Evolutionary conservation across 2,329 filamentous ascomycete genomes (phyloP).

Genomic region (Alternaria angustiovoidea): DNA sequence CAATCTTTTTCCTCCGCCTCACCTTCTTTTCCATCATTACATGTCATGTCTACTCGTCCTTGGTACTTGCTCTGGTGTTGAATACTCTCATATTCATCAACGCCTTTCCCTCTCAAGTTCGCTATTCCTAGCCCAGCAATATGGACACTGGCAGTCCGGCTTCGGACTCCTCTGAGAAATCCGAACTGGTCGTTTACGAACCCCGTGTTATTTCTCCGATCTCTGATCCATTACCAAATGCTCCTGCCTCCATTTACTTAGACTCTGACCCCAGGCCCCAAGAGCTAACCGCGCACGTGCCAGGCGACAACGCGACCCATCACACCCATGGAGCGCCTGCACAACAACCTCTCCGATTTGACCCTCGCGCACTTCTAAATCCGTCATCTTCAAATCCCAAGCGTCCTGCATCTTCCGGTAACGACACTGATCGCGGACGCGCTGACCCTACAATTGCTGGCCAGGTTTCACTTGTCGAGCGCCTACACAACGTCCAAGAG

Average conservation of each 20-base stretch:
- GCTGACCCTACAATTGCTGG: slow-evolving; percentile 46
- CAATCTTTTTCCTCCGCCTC: slow-evolving; percentile 5
- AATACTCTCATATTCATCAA: background rate
- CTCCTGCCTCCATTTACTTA: slow-evolving; percentile 9
- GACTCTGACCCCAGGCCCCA: background rate
- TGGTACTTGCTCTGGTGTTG: background rate
- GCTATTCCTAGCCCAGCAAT: background rate
- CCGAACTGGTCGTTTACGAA: background rate
- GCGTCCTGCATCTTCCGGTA: slow-evolving; percentile 38
- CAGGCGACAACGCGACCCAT: slow-evolving; percentile 29
- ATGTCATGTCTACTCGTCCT: background rate
- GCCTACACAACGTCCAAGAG: slow-evolving; percentile 76
- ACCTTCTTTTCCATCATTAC: background rate
- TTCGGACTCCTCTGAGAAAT: background rate
- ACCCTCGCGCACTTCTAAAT: slow-evolving; percentile 47
- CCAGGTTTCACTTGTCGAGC: slow-evolving; percentile 73
- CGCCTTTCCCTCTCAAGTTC: background rate
- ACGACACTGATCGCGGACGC: slow-evolving; percentile 32
- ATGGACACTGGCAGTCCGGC: background rate
- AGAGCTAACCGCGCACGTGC: slow-evolving; percentile 28
- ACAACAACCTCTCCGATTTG: slow-evolving; percentile 25
- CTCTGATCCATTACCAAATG: background rate
- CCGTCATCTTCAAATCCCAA: slow-evolving; percentile 42
- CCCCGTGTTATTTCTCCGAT: background rate
- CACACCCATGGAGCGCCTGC: slow-evolving; percentile 9